Conservation (phyloP, 2,329 filamentous ascomycete species). For the Akanthomyces dipterigenus region DNA sequence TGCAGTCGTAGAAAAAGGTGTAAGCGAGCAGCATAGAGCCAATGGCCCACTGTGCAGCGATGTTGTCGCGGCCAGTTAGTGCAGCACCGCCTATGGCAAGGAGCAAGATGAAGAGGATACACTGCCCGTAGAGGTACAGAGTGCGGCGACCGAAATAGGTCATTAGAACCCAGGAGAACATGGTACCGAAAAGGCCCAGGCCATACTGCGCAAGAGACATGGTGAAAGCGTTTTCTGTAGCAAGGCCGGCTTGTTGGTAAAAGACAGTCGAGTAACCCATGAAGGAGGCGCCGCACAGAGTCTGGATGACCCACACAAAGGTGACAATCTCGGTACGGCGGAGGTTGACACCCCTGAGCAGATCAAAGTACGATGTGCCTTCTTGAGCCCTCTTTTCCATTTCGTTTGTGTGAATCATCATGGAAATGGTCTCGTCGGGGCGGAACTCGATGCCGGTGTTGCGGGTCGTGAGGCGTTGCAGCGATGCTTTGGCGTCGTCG, state of each 20-base stretch:
- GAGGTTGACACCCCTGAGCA: conserved; percentile 40
- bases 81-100: conserved; percentile 33
- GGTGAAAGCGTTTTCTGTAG: conserved; percentile 28
- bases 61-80: conserved; percentile 25
- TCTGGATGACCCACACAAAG: conserved; percentile 37
- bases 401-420: conserved; percentile 47
- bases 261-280: conserved; percentile 55
- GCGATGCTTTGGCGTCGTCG: conserved; percentile 29
- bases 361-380: conserved; percentile 39
- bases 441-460: conserved; percentile 29
- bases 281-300: conserved; percentile 32
- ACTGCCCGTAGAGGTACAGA: conserved; percentile 32
- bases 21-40: conserved; percentile 35
- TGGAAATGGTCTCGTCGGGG: conserved; percentile 38
- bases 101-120: conserved; percentile 27
- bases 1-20: conserved; percentile 35
- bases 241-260: conserved; percentile 37
- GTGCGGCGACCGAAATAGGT: conserved; percentile 30
- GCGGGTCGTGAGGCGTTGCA: conserved; percentile 34
- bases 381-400: conserved; percentile 33
- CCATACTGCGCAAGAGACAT: conserved; percentile 31
- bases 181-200: conserved; percentile 31
- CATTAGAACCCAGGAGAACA: conserved; percentile 33
- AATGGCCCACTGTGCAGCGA: conserved; percentile 29
- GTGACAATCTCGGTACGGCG: conserved; percentile 40